Evolutionary conservation across 306 rosid species (phyloP), one percentile per base, ranked within the genome.

Genomic region (Leucaena leucocephala): DNA sequence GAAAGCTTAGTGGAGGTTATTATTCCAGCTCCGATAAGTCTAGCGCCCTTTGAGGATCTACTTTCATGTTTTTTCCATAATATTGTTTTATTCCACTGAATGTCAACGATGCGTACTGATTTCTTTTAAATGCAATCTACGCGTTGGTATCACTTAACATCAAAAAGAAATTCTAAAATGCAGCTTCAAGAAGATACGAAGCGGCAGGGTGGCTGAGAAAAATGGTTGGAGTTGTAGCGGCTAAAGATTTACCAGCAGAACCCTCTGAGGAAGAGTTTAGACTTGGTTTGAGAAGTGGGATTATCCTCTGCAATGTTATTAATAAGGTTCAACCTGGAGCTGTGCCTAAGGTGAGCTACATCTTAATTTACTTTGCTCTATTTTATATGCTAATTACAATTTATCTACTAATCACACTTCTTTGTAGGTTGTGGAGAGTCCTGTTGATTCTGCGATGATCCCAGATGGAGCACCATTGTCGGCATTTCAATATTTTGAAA

Each of bases 161-260:
- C 27, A 27, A 27, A 27, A 27, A 27, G 27, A 50, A 17, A n/a
- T 52, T 81, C 74, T 63, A 16, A 65, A 33, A 43, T 87, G 78
- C 83, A 94, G 98, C 95, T 57, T 88, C 87, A 4, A 92, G 98
- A 84, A 91, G 98, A 76, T 81, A 87, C 66, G 97, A 94, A 74
- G 98, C 98, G 6, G 97, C 97, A 12, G 97, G 97, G 80, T 94
- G 98, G 98, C 85, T 94, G 74, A 88, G 98, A 39, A 94, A 91
- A 92, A 88, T 85, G 97, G 86, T 91, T 35, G 98, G 98, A 72
- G 97, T 94, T 11, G 98, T 94, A 33, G 98, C 89, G n/a, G 98
- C 97, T 35, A 94, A 90, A 79, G 97, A 94, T 82, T 86, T 94
- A 74, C 98, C 98, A 0, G 98, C 97, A 36, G 97, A 94, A 82